Conservation (phyloP, 2,329 filamentous ascomycete genomes). For the Simplicillium sp. region DNA sequence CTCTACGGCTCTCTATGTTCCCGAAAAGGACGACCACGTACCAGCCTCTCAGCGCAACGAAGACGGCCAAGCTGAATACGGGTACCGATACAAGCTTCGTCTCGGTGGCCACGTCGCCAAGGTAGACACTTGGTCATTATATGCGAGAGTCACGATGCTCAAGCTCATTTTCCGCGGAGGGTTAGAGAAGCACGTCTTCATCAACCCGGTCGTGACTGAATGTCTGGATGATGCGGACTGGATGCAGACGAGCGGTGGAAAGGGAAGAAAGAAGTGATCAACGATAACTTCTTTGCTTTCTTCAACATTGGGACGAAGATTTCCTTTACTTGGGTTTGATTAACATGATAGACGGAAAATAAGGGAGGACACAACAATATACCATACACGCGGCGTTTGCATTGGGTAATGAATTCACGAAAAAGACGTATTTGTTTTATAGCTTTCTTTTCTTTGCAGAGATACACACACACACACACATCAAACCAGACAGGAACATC, state of each 20-base stretch:
- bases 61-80: conserved; percentile 37
- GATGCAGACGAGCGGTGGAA: conserved; percentile 1
- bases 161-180: conserved; percentile 38
- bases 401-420: no score
- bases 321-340: no score
- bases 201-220: conserved; percentile 27
- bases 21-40: conserved; percentile 31
- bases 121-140: conserved; percentile 43
- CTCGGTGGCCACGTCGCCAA: conserved; percentile 33
- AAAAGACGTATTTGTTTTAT: no score
- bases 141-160: conserved; percentile 36
- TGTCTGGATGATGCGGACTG: conserved; percentile 27
- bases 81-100: conserved; percentile 42
- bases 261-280: no score
- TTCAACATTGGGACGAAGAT: no score
- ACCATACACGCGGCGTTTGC: no score
- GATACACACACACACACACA: no score
- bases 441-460: no score
- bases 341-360: no score
- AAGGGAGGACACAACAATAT: no score
- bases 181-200: conserved; percentile 25
- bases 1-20: conserved; percentile 34
- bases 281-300: no score
- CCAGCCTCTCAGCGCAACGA: conserved; percentile 29
- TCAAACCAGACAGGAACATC: no score